Conservation (phyloP, 1,284 basidiomycete genomes). For the Malassezia vespertilionis region DNA sequence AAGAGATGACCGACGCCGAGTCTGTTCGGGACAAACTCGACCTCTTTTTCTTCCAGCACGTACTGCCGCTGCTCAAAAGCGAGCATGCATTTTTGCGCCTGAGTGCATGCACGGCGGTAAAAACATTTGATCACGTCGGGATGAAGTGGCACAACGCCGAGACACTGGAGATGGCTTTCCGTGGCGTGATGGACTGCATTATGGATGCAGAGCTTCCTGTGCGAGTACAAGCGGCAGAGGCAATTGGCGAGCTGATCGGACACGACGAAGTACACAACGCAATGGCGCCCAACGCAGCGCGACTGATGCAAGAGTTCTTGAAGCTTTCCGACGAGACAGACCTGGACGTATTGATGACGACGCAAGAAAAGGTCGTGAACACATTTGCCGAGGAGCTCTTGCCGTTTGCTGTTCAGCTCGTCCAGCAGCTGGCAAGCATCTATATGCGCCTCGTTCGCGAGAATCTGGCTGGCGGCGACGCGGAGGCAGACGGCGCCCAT, state of each 20-base stretch:
- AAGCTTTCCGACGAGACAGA: conserved; percentile 82
- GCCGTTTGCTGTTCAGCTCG: conserved; percentile 73
- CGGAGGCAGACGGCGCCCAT: conserved; percentile 53
- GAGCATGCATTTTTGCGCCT: conserved; percentile 35
- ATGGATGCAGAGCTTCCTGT: conserved; percentile 67
- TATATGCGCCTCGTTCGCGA: conserved; percentile 57
- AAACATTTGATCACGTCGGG: conserved; percentile 34
- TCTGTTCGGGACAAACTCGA: conserved; percentile 33
- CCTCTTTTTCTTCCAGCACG: conserved; percentile 37
- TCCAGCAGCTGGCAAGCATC: conserved; percentile 52
- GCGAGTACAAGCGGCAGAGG: conserved; percentile 68
- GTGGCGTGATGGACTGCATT: conserved; percentile 41
- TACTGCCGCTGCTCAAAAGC: conserved; percentile 38
- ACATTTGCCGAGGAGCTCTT: conserved; percentile 71
- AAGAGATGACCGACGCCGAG: conserved; percentile 36
- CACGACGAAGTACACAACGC: conserved; percentile 59
- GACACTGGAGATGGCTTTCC: conserved; percentile 37
- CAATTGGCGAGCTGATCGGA: conserved; percentile 67
- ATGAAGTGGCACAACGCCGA: conserved; percentile 34
- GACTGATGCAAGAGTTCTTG: conserved; percentile 78
- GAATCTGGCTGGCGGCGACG: conserved; percentile 48
- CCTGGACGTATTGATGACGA: conserved; percentile 66
- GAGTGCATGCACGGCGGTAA: conserved; percentile 37
- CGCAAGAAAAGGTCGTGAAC: conserved; percentile 76
- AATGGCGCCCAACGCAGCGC: conserved; percentile 67